Conservation (phyloP, 2,329 filamentous ascomycete genomes). For the Aspergillus alliaceus region DNA sequence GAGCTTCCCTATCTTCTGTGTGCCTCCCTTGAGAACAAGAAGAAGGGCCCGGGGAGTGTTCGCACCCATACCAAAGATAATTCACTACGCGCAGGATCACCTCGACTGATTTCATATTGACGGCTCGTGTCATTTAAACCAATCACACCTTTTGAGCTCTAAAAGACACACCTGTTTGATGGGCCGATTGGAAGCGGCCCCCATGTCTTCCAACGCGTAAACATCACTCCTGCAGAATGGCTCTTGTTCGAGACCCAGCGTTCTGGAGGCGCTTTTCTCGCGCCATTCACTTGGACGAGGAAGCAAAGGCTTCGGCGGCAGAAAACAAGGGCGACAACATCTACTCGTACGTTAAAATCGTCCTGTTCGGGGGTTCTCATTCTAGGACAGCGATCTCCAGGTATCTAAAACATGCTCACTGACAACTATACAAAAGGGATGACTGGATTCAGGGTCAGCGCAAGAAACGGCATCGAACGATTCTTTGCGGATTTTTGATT, state of each 20-base stretch:
- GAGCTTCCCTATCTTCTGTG: neutral
- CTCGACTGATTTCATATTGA: no score
- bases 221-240: constrained; percentile 37
- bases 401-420: neutral
- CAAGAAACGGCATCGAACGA: constrained; percentile 49
- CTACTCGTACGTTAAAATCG: constrained; percentile 19
- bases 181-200: neutral
- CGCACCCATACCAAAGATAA: neutral
- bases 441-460: constrained; percentile 55
- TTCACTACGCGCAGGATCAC: neutral
- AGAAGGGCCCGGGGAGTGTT: neutral
- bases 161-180: neutral
- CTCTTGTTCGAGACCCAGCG: constrained; percentile 55
- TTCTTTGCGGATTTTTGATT: constrained; percentile 43
- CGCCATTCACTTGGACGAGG: constrained; percentile 58
- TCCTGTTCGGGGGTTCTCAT: neutral
- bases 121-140: neutral
- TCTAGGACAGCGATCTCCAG: neutral
- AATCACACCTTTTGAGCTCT: no score
- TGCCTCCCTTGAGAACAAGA: neutral
- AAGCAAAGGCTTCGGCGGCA: constrained; percentile 28
- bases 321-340: constrained; percentile 18
- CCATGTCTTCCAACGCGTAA: constrained; percentile 1
- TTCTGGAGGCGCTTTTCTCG: constrained; percentile 63
- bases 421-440: constrained; percentile 37